Evolutionary conservation across 192 early-diverging fungal species (phyloP).

Genomic region (Rhizophagus clarus): DNA sequence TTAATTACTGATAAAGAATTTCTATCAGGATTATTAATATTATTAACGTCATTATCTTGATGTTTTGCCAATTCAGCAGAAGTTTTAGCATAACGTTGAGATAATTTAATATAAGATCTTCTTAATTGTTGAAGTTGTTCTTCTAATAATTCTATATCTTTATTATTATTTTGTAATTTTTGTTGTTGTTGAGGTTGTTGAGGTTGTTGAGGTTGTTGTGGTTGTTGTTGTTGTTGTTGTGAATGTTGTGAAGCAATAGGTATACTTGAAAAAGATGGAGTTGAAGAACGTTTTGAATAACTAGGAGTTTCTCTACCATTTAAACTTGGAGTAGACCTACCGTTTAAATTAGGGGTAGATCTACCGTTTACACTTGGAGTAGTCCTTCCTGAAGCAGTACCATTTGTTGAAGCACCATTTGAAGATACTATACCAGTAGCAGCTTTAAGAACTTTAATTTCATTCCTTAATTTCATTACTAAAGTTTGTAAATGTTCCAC

Average conservation of each 20-base stretch:
- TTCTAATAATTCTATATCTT: slow-evolving; percentile 44
- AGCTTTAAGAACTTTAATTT: slow-evolving; percentile 51
- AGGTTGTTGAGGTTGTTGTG: too few relatives aligned
- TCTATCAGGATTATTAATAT: neutral
- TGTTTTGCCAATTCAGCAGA: neutral
- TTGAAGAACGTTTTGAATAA: neutral
- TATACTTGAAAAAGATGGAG: neutral
- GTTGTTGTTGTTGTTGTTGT: too few relatives aligned
- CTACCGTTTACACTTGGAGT: neutral
- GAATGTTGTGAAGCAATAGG: slow-evolving; percentile 9
- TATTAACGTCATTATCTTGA: slow-evolving; percentile 13
- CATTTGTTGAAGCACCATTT: slow-evolving; percentile 5
- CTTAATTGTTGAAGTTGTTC: slow-evolving; percentile 47
- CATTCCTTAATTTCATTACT: slow-evolving; percentile 62
- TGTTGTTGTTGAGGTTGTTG: slow-evolving; percentile 40
- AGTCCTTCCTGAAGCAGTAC: neutral
- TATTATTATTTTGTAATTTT: slow-evolving; percentile 11
- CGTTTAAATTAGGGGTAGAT: neutral
- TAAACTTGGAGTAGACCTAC: slow-evolving; percentile 35
- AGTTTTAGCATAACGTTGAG: slow-evolving; percentile 15
- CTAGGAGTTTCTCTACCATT: neutral
- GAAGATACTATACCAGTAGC: neutral
- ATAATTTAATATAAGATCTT: slow-evolving; percentile 11
- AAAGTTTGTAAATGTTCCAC: slow-evolving; percentile 64
- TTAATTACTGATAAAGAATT: neutral